These are phyloP conservation scores for Plasmodium knowlesi DNA, from an alignment of 169 alveolate genomes.

Conservation along the genomic window DNA sequence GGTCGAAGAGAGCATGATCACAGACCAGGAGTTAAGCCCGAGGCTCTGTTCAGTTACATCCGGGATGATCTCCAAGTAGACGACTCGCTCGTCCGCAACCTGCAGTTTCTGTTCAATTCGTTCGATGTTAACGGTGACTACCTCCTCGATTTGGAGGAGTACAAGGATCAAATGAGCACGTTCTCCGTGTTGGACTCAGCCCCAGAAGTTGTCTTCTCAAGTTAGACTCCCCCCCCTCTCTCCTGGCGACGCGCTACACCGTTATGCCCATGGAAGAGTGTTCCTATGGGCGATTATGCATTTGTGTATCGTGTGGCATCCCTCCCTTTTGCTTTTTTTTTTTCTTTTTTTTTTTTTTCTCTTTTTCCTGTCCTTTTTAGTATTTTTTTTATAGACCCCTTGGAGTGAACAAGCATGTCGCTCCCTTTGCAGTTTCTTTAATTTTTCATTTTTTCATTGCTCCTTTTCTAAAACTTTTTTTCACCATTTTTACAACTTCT, in stretches of 20 bases:
- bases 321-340: background rate
- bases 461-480: background rate
- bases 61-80: constrained; percentile 2
- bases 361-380: background rate
- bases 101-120: constrained; percentile 2
- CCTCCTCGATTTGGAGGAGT: constrained; percentile 27
- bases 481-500: background rate
- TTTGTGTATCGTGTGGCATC: background rate
- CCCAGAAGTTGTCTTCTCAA: constrained; percentile 23
- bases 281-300: background rate
- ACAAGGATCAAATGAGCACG: constrained; percentile 22
- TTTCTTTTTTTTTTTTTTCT: background rate
- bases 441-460: background rate
- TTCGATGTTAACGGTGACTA: constrained; percentile 40
- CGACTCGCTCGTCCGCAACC: background rate
- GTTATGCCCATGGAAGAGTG: background rate
- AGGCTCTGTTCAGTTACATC: constrained; percentile 11
- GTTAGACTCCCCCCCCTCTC: background rate
- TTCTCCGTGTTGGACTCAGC: constrained; percentile 10
- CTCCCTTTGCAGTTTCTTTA: background rate
- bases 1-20: background rate
- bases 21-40: background rate
- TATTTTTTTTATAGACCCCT: background rate
- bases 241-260: background rate
- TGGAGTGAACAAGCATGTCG: background rate